Evolutionary conservation across 306 rosid genomes (phyloP).

Genomic region (Prunus salicina): DNA sequence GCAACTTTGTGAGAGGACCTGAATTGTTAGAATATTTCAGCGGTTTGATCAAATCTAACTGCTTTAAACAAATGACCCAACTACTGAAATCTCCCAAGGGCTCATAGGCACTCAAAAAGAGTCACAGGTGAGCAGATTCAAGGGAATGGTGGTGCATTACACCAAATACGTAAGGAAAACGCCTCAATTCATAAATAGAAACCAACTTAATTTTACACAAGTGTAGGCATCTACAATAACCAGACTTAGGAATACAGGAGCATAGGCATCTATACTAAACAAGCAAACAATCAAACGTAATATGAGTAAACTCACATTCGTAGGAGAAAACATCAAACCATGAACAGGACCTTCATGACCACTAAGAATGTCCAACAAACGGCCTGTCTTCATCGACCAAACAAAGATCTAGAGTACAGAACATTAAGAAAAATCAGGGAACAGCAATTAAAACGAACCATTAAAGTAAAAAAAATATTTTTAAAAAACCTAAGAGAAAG

Average conservation of each 20-base stretch:
- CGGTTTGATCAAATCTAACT: neutral
- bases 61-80: neutral
- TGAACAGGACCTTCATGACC: conserved; percentile 98
- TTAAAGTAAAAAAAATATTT: neutral
- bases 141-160: neutral
- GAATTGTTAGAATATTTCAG: neutral
- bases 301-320: conserved; percentile 60
- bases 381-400: conserved; percentile 93
- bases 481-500: conserved; percentile 4
- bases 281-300: neutral
- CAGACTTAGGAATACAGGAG: neutral
- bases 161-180: neutral
- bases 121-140: neutral
- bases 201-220: neutral
- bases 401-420: conserved; percentile 66
- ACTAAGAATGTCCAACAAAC: conserved; percentile 77
- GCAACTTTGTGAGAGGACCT: neutral
- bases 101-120: neutral
- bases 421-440: conserved; percentile 9
- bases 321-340: conserved; percentile 86
- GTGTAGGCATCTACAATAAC: neutral
- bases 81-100: neutral
- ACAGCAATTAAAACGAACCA: neutral
- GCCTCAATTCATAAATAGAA: neutral
- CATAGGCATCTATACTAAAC: neutral